Percentiles rank a stretch among this genome's conserved stretches.
These are phyloP conservation scores for Scalesia atractyloides DNA, from an alignment of 129 eudicot genomes.

Conservation along the genomic window DNA sequence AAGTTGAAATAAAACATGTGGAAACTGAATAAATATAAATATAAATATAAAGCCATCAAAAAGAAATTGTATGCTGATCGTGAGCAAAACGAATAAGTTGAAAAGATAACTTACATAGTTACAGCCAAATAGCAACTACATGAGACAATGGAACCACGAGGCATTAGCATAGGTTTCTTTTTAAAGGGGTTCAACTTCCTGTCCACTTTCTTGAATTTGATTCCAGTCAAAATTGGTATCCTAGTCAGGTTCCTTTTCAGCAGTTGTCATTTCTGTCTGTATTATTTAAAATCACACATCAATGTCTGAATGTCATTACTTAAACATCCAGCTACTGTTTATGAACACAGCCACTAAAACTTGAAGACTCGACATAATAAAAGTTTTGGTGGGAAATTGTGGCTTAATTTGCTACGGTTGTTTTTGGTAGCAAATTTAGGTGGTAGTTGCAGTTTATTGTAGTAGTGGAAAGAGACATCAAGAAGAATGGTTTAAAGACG, in stretches of 20 bases:
- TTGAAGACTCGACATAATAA: neutral
- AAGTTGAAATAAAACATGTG: neutral
- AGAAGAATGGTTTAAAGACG: too few species aligned
- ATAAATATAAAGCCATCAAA: neutral
- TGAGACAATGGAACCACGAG: constrained; percentile 11
- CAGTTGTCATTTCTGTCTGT: constrained; percentile 99
- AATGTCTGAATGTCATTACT: neutral
- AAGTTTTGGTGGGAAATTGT: too few species aligned
- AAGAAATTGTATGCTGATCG: constrained; percentile 46
- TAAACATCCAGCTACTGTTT: constrained; percentile 1
- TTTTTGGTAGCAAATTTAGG: too few species aligned
- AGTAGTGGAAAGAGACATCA: too few species aligned
- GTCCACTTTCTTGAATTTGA: constrained; percentile 95
- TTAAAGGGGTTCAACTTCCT: constrained; percentile 71
- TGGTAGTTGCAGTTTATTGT: too few species aligned
- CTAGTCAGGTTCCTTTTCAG: constrained; percentile 97
- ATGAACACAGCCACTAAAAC: neutral
- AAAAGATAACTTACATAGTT: constrained; percentile 87
- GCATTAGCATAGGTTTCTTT: constrained; percentile 4
- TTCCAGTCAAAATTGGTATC: constrained; percentile 95
- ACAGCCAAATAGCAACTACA: constrained; percentile 96
- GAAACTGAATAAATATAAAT: too few species aligned
- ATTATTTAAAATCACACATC: constrained; percentile 11
- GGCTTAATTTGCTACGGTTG: too few species aligned
- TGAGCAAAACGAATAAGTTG: constrained; percentile 70